A percentile compares a stretch with the other conserved stretches of the same genome.
Evolutionary conservation across 306 rosid species (phyloP).

Genomic region (Ormosia semicastrata): DNA sequence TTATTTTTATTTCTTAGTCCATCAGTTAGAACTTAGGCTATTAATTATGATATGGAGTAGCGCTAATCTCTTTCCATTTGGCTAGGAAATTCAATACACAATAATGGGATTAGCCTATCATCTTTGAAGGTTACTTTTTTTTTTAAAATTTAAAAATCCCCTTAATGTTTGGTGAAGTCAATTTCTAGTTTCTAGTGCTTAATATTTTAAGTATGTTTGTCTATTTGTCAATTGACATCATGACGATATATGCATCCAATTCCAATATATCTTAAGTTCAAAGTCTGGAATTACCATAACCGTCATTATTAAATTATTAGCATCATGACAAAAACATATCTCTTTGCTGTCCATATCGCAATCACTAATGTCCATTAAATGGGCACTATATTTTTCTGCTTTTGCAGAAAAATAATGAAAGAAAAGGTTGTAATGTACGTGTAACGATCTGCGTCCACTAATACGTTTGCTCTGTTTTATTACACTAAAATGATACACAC

Average conservation of each 20-base stretch:
- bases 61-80: neutral
- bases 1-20: neutral
- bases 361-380: constrained; percentile 13
- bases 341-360: neutral
- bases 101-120: neutral
- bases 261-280: neutral
- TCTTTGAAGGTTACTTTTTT: neutral
- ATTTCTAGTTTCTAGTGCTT: neutral
- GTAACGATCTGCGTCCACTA: constrained; percentile 11
- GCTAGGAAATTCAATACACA: neutral
- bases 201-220: neutral
- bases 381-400: constrained; percentile 3
- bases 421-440: neutral
- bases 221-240: neutral
- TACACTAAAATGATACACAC: neutral
- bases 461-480: neutral
- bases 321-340: neutral
- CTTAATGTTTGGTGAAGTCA: neutral
- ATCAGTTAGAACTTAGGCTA: neutral
- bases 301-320: constrained; percentile 5
- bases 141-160: neutral
- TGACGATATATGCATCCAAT: neutral
- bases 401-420: neutral
- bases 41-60: neutral
- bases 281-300: neutral